Conservation (phyloP, 768 basidiomycete genomes). For the Psilocybe cyanescens region DNA sequence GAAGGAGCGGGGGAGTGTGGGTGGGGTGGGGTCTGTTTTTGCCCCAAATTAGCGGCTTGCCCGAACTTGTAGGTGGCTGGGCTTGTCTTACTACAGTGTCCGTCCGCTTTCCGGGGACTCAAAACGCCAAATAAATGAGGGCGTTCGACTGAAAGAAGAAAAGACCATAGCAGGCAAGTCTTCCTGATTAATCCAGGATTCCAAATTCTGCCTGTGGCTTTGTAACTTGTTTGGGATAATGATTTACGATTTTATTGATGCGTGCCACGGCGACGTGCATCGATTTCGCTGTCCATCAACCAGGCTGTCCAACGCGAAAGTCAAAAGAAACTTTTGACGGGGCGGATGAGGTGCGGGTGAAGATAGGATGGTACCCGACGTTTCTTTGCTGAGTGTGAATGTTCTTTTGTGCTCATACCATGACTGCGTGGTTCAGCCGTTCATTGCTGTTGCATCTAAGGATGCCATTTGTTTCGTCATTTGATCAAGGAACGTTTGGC, state of each 20-base stretch:
- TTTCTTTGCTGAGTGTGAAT: too few relatives aligned
- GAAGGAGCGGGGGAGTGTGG: background rate
- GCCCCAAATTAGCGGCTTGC: background rate
- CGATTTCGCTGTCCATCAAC: background rate
- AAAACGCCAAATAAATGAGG: background rate
- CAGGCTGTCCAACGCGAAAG: background rate
- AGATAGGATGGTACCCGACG: background rate
- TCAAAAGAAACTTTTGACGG: background rate
- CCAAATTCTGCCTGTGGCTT: background rate
- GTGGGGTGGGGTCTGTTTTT: background rate
- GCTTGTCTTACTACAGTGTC: too few relatives aligned
- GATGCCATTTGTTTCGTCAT: background rate
- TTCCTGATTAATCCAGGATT: constrained; percentile 10
- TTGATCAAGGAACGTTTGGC: background rate
- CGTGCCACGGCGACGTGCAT: background rate
- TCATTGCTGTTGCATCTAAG: background rate
- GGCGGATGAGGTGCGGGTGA: background rate
- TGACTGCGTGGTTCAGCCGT: background rate
- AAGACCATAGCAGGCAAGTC: constrained; percentile 20
- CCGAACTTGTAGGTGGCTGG: background rate
- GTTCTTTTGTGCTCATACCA: too few relatives aligned
- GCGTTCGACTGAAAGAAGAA: constrained; percentile 2
- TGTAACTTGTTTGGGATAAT: background rate
- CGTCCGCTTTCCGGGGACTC: background rate
- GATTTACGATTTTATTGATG: background rate